Base-by-base conservation (phyloP, 352 stramenopile genomes). In the Aphanomyces euteiches region DNA sequence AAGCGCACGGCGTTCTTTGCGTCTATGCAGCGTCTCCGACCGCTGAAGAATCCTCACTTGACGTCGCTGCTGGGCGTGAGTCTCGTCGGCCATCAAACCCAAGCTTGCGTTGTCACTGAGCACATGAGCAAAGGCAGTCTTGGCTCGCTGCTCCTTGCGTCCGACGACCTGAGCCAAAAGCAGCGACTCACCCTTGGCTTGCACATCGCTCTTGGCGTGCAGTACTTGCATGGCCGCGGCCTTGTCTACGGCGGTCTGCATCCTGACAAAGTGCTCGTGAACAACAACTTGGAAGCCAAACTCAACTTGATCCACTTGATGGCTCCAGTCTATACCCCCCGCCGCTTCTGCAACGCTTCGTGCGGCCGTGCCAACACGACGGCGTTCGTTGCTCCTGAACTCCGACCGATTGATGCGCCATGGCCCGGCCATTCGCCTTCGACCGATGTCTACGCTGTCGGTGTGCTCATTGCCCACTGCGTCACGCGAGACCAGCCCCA, bases 241-340 rank as follows among this genome's bases (percentile, higher is more conserved):
- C 17, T 40, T 15, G 48, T 37, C 5, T 70, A 41, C 19, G 37
- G 37, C 19, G 17, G 38, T 50, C 6, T 70, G 8, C 28, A 41
- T 17, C 53, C n/a, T 19, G 7, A 47, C 48, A 70, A 70, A 34
- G 47, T 70, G 34, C 64, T 70, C 6, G 36, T 70, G 13, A 61
- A 7, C 6, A 7, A 12, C 21, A 10, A n/a, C 19, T 12, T 61
- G 6, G 28, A 37, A 13, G 54, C 21, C 19, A 61, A 61, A 41
- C 54, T 61, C 54, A 61, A 41, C 54, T 28, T 61, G 34, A 45
- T 61, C 15, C 54, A 61, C 21, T 37, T 61, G 28, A 61, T 61
- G 54, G n/a, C 54, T n/a, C 54, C 17, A 10, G 6, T 61, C 7
- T 61, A 61, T 37, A 7, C 39, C 7, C 54, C 5, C 54, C 19